Percentiles rank a stretch among this genome's conserved stretches.
Evolutionary conservation across 2,329 filamentous ascomycete genomes (phyloP).

Genomic region (Xenosphaeropsis pyriputrescens): DNA sequence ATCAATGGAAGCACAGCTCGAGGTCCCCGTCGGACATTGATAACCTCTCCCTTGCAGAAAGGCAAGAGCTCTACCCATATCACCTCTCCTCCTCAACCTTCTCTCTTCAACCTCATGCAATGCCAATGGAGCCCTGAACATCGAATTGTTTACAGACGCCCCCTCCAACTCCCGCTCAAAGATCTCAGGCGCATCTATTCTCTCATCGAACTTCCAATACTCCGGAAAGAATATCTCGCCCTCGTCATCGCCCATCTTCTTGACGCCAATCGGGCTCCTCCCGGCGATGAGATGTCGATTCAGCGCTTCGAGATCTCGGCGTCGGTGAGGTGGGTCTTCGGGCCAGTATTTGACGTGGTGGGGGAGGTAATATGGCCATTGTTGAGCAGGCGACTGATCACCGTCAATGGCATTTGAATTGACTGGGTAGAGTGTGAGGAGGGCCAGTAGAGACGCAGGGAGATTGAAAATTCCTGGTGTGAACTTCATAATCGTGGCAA

Average conservation of each 20-base stretch:
- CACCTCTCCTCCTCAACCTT: too few species aligned
- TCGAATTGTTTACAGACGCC: too few species aligned
- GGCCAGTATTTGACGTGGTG: conserved; percentile 29
- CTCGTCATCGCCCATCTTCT: conserved; percentile 57
- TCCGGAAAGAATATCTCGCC: conserved; percentile 62
- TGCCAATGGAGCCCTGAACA: too few species aligned
- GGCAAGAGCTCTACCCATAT: conserved; percentile 20
- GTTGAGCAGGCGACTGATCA: conserved; percentile 7
- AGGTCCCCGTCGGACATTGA: conserved; percentile 51
- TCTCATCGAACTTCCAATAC: conserved; percentile 30
- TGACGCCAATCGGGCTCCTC: conserved; percentile 41
- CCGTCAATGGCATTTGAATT: conserved; percentile 17
- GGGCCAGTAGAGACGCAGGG: conserved; percentile 28
- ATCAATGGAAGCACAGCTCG: conserved; percentile 46
- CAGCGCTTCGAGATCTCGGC: conserved; percentile 23
- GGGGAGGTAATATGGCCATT: conserved; percentile 30
- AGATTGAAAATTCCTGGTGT: conserved; percentile 21
- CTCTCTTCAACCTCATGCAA: too few species aligned
- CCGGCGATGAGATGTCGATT: conserved; percentile 21
- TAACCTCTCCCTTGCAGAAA: conserved; percentile 42
- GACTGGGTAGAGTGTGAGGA: conserved; percentile 24
- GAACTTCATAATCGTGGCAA: conserved; percentile 22
- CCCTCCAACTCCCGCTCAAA: too few species aligned
- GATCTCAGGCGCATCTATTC: too few species aligned
- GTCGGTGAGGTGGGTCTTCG: conserved; percentile 26